Base-by-base conservation (phyloP, 202 grass and related monocot genomes). In the Zoysia matrella region DNA sequence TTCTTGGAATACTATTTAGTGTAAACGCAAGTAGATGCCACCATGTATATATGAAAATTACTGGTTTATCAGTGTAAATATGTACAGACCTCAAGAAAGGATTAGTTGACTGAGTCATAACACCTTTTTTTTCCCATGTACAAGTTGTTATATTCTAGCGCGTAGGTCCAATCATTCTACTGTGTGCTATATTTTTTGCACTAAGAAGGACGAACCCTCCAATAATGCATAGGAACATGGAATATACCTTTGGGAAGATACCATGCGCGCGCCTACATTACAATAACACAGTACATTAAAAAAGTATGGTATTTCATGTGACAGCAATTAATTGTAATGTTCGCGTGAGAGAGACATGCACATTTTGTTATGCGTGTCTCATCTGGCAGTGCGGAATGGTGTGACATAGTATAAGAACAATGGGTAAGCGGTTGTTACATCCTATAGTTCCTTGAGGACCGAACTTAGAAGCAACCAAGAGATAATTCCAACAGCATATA, bases 201-300 rank as follows among this genome's bases (percentile, higher is more conserved):
- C 30, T 54, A 78, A 78, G 52, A 62, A 82, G 62, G 52, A 73
- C 60, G 13, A 82, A 78, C 50, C 44, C 55, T 14, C 82, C 66
- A 82, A 85, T 85, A 89, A 85, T 89, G 12, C 57, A 54, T 4
- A 53, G 8, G 52, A 77, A 67, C 60, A 82, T 67, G 72, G 72
- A 7, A 89, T 89, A 89, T 89, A 62, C 82, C 72, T 60, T 9
- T 60, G 72, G 78, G 66, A 41, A 14, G 78, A 49, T 54, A 15
- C 73, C 78, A 60, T 68, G 67, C 67, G 40, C 72, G 30, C 30
- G 30, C 30, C 66, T 68, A 78, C 13, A 77, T 67, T 71, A 76
- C 18, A 80, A 52, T 52, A 66, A 64, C 8, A 3, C 15, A 40
- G 3, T 68, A 61, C 46, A 67, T 67, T 72, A 22, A 53, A 78